These are phyloP conservation scores for Cercospora zeae-maydis DNA, from an alignment of 2,329 filamentous ascomycete genomes.

Conservation along the genomic window DNA sequence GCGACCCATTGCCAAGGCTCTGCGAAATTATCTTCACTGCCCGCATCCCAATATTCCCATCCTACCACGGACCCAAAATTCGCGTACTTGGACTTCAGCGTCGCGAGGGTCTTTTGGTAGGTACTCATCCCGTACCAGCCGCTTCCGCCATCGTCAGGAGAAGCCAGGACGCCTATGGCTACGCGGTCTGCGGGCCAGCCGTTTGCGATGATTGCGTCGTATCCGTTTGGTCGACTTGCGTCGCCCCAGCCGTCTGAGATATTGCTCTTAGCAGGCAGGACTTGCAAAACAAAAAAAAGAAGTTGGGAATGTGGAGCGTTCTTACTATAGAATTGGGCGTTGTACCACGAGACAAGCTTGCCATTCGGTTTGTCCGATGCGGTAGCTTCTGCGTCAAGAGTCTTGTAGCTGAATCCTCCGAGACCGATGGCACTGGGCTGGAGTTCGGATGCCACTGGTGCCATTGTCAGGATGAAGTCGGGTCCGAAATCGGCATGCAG, in stretches of 20 bases:
- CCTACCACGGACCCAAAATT: constrained; percentile 30
- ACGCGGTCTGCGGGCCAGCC: constrained; percentile 27
- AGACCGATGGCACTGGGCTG: constrained; percentile 22
- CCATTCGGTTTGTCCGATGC: constrained; percentile 26
- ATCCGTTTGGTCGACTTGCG: constrained; percentile 24
- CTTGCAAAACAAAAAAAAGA: too few species aligned
- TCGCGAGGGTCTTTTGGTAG: constrained; percentile 23
- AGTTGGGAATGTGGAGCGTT: background rate
- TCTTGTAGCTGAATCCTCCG: constrained; percentile 27
- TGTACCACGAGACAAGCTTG: constrained; percentile 33
- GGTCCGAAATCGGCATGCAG: constrained; percentile 30
- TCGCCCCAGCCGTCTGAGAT: constrained; percentile 29
- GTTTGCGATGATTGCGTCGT: constrained; percentile 28
- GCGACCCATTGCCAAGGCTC: constrained; percentile 26
- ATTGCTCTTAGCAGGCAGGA: background rate
- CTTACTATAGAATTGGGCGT: constrained; percentile 31
- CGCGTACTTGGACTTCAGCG: constrained; percentile 24
- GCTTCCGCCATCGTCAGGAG: constrained; percentile 27
- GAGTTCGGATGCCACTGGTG: constrained; percentile 31
- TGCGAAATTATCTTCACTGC: constrained; percentile 14
- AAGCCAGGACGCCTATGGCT: constrained; percentile 30
- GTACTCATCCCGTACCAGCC: constrained; percentile 27
- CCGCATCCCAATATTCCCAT: constrained; percentile 34
- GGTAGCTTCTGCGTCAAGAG: constrained; percentile 26
- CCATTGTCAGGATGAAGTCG: constrained; percentile 35